Base-by-base conservation (phyloP, 352 stramenopile genomes). In the Phytophthora colocasiae region DNA sequence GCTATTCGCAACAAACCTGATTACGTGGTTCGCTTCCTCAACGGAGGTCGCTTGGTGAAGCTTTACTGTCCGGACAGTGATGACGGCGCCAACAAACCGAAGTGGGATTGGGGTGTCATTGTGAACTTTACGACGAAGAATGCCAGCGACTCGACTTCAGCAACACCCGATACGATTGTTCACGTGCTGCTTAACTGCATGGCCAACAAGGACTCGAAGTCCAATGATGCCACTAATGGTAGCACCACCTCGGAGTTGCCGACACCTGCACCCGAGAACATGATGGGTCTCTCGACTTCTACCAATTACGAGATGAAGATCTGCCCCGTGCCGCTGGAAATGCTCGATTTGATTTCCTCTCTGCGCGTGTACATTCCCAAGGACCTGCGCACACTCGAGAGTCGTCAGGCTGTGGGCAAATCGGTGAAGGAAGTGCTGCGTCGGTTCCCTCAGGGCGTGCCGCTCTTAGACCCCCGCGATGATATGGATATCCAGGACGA, bases 401-500 rank as follows among this genome's bases (percentile, higher is more conserved):
- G 80, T 36, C 87, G 87, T 15, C 82, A 93, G 44, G 75, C 80
- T 14, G 85, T 95, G 0, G 83, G 81, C 40, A 95, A 93, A 63
- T 93, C 85, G 5, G 77, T 92, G 10, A 89, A 87, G 43, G 85
- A 95, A 57, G 83, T 94, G 50, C 64, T 91, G 26, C 83, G 82
- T 19, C 76, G 83, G 8, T 96, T 92, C 65, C 85, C 81, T 8
- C 83, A 97, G 44, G 88, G 88, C 48, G 75, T 98, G 32, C 94
- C 95, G 7, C 78, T 98, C 4, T 66, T 99, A 10, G 96, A 99
- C 64, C 96, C 96, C 17, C 80, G 98, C 24, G 89, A 97, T 56
- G 97, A 99, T 71, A 93, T 99, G 70, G 88, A 97, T 58, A 98
- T 99, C 46, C 82, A 95, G 47, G 90, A 96, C 61, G 78, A 90